phyloP scores from a whole-genome alignment of 139 green algal genomes.

The Chlamydomonas asymmetrica region DNA sequence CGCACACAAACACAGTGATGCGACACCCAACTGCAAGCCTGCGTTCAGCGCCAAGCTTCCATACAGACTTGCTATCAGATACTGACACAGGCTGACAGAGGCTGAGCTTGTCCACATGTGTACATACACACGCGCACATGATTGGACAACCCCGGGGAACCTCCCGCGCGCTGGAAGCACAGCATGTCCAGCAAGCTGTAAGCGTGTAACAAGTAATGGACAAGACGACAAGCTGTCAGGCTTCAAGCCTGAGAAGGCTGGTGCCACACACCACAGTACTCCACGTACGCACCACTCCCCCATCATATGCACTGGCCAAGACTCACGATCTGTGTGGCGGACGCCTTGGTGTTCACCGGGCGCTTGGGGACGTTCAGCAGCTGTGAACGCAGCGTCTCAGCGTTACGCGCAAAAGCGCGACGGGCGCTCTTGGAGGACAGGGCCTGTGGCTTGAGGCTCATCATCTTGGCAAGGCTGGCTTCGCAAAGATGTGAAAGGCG shows the following conservation, averaged over 20 bases:
- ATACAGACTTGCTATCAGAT: no score
- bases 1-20: not conserved
- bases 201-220: no score
- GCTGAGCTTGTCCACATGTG: not conserved
- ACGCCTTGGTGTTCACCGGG: slow-evolving; percentile 12
- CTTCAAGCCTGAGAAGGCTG: no score
- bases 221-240: no score
- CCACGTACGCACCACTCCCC: no score
- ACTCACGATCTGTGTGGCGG: slow-evolving; percentile 29
- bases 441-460: not conserved
- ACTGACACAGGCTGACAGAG: not conserved
- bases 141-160: not conserved
- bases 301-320: not conserved
- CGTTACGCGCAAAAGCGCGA: slow-evolving; percentile 17
- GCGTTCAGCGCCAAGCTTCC: not conserved
- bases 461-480: no score
- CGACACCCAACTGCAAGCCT: not conserved
- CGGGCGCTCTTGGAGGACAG: slow-evolving; percentile 20
- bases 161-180: no score
- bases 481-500: no score
- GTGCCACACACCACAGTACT: no score
- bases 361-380: slow-evolving; percentile 27
- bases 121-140: not conserved
- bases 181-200: no score
- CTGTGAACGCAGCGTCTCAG: slow-evolving; percentile 19